phyloP scores from a whole-genome alignment of 371 early-diverging fungal species.

The Mucor plumbeus region DNA sequence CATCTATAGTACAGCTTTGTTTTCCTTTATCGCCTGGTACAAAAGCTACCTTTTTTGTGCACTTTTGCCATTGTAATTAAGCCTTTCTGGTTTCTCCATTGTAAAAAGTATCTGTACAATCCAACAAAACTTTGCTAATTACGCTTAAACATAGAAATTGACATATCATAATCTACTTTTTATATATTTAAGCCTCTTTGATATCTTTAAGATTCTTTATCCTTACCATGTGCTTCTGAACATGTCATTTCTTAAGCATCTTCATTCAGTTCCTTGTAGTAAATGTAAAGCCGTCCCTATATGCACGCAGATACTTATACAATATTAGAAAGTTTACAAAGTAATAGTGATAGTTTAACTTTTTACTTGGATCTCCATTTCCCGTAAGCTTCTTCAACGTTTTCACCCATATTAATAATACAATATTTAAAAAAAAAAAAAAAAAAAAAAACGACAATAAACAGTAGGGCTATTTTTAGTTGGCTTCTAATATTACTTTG shows the following conservation, averaged over 20 bases:
- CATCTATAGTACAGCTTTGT: constrained; percentile 66
- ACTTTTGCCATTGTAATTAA: constrained; percentile 71
- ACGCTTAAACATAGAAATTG: constrained; percentile 62
- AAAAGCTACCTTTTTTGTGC: constrained; percentile 34
- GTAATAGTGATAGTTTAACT: too few species aligned
- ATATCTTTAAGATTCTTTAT: too few species aligned
- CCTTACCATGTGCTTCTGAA: constrained; percentile 57
- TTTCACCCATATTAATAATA: neutral
- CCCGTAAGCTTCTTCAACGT: constrained; percentile 2
- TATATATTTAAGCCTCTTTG: neutral
- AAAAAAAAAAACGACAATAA: neutral
- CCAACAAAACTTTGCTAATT: constrained; percentile 69
- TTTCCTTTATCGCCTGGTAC: constrained; percentile 59
- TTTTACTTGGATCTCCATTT: constrained; percentile 12
- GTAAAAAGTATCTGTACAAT: constrained; percentile 58
- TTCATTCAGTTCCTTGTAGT: constrained; percentile 55
- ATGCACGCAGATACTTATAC: constrained; percentile 48
- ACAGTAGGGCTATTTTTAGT: neutral
- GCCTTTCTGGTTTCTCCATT: constrained; percentile 59
- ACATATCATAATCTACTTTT: constrained; percentile 63
- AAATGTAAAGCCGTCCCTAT: constrained; percentile 51
- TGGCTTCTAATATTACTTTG: neutral
- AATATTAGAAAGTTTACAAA: too few species aligned
- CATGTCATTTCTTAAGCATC: constrained; percentile 49
- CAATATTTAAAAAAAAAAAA: too few species aligned